phyloP scores from a whole-genome alignment of 306 rosid genomes.

The Lathyrus oleraceus region DNA sequence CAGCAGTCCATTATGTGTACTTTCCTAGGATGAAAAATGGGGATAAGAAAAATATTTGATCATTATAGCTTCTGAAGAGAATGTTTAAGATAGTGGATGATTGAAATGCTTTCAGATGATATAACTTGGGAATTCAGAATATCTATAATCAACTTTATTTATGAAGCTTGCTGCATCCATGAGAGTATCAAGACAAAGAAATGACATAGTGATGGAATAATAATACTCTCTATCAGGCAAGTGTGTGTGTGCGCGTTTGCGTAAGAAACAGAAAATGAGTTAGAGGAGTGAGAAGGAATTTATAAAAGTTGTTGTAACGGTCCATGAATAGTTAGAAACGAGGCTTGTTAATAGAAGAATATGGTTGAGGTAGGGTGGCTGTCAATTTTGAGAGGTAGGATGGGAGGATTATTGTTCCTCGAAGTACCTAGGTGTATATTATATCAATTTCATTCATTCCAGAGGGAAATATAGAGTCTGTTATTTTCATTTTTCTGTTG shows the following conservation, averaged over 20 bases:
- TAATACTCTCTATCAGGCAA: neutral
- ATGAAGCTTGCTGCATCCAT: slow-evolving; percentile 27
- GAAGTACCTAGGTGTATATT: neutral
- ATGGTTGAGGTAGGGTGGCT: neutral
- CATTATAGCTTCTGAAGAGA: neutral
- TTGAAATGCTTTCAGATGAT: slow-evolving; percentile 21
- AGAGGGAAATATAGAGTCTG: neutral
- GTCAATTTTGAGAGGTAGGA: neutral
- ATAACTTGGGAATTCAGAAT: slow-evolving; percentile 23
- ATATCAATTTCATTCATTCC: neutral
- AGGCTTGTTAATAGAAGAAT: neutral
- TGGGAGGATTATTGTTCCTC: neutral
- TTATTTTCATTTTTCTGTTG: neutral
- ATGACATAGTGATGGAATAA: neutral
- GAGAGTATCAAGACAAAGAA: slow-evolving; percentile 9
- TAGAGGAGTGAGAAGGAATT: too few species aligned
- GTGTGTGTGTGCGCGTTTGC: too few species aligned
- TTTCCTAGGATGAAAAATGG: slow-evolving; percentile 9
- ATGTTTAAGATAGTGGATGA: slow-evolving; percentile 2
- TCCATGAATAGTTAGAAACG: neutral
- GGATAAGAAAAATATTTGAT: slow-evolving; percentile 24
- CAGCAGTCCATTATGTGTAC: slow-evolving; percentile 32
- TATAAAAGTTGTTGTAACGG: too few species aligned
- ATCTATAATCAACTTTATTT: slow-evolving; percentile 10
- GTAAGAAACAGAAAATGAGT: too few species aligned